Evolutionary conservation across 495 filamentous ascomycete genomes (phyloP), one percentile per base, ranked within the genome.

Genomic region (Xylaria sp.): DNA sequence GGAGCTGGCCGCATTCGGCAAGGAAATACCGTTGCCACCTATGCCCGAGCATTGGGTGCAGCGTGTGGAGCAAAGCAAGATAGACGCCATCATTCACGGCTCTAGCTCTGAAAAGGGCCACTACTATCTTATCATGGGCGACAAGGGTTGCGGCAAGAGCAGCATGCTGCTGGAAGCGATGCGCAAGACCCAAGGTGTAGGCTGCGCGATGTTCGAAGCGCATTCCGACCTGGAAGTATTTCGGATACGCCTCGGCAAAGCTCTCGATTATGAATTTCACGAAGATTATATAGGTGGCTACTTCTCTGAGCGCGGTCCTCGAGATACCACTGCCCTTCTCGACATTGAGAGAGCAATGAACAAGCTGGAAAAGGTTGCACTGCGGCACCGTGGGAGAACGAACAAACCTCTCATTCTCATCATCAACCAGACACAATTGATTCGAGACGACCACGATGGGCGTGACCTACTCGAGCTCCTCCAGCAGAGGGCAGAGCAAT

Each of bases 301-400:
- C 37, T 99, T 99, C 83, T 95, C 92, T 69, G 97, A 98, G 73
- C 89, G 93, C 40, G 96, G 96, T 0, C 96, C 97, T 0, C 88
- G 96, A 24, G 96, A 99, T 73, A 93, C 93, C 2, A 95, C 92
- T 0, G 93, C 96, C 5, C 79, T 99, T 21, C 84, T 99, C 17
- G 96, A 99, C 74, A 97, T 99, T 62, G 96, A 99, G 76, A 88
- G 96, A 19, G 96, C 96, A 1, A 90, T 99, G 80, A 99, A 99
- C 85, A 98, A 98, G 80, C 82, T 99, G 6, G 95, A 99, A 78
- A 99, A 99, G 81, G 93, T 98, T 11, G 96, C 96, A 0, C 77
- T 98, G 24, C 82, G 78, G 68, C 87, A 93, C 48, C 86, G 90
- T n/a, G 63, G 71, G 3, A 80, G 69, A 53, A 82, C 88, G 24